Evolutionary conservation across 2,329 filamentous ascomycete genomes (phyloP).

Genomic region (Stenocarpella maydis): DNA sequence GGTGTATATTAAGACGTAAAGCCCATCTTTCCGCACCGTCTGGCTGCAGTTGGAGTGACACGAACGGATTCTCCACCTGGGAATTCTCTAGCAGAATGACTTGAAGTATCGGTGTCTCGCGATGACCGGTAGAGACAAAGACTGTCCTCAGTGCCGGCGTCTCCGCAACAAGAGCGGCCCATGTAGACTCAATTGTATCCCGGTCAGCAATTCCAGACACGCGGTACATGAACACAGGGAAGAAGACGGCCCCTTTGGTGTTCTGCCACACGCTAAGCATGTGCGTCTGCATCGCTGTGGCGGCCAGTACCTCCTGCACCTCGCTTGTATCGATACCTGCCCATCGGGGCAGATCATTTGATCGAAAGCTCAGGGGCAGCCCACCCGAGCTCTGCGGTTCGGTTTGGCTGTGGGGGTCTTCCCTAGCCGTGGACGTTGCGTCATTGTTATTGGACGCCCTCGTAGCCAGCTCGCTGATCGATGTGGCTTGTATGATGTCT

Average conservation of each 20-base stretch:
- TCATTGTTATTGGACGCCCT: neutral
- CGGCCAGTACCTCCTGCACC: constrained; percentile 69
- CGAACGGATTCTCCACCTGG: constrained; percentile 34
- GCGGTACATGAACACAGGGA: constrained; percentile 73
- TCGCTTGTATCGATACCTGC: constrained; percentile 52
- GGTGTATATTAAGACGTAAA: constrained; percentile 73
- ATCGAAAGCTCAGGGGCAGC: constrained; percentile 49
- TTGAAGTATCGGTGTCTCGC: constrained; percentile 67
- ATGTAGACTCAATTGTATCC: constrained; percentile 62
- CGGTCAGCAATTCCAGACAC: constrained; percentile 51
- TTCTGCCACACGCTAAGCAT: constrained; percentile 82
- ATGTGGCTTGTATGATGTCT: constrained; percentile 73
- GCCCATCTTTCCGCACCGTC: constrained; percentile 38
- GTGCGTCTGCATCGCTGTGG: constrained; percentile 80
- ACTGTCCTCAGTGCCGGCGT: constrained; percentile 74
- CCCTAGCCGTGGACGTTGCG: neutral
- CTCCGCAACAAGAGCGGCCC: constrained; percentile 64
- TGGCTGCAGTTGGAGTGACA: constrained; percentile 38
- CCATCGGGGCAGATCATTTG: constrained; percentile 47
- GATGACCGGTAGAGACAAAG: constrained; percentile 62
- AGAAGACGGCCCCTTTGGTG: constrained; percentile 73
- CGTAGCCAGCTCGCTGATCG: constrained; percentile 66
- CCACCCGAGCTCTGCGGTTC: constrained; percentile 37
- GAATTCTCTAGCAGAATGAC: constrained; percentile 53
- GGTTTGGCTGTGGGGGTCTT: neutral